These are phyloP conservation scores for Botrytis cinerea DNA, from an alignment of 2,329 filamentous ascomycete species.

Conservation along the genomic window DNA sequence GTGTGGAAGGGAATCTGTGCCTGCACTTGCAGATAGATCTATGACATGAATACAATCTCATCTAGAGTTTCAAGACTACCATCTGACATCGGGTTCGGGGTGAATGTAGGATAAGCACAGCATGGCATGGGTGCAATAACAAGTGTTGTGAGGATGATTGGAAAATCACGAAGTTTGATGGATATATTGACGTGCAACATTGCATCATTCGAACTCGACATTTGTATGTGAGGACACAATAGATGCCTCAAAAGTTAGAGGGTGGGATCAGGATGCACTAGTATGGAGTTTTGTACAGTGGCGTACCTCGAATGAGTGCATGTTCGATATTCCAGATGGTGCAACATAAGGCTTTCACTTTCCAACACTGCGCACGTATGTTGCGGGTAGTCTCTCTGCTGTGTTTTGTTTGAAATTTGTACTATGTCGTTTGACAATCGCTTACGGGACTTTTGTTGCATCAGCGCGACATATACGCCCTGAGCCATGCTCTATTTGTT, in stretches of 20 bases:
- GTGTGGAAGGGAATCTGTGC: background rate
- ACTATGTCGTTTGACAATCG: background rate
- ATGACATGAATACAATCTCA: background rate
- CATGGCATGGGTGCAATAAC: no score
- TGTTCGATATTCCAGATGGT: background rate
- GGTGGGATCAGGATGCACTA: background rate
- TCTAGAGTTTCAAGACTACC: background rate
- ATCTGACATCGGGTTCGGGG: background rate
- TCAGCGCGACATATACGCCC: background rate
- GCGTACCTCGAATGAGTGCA: background rate
- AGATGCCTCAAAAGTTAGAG: no score
- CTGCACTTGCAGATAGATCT: conserved; percentile 12
- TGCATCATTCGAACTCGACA: no score
- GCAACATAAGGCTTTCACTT: background rate
- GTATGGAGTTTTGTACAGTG: background rate
- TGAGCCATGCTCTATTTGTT: background rate
- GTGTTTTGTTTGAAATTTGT: background rate
- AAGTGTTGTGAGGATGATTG: no score
- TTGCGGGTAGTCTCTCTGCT: background rate
- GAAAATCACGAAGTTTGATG: no score
- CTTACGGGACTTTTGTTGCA: background rate
- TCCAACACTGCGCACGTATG: background rate
- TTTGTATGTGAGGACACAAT: no score
- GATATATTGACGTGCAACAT: no score
- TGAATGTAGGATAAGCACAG: no score